These are phyloP conservation scores for Dichomitus squalens DNA, from an alignment of 1,284 basidiomycete species.

Conservation along the genomic window DNA sequence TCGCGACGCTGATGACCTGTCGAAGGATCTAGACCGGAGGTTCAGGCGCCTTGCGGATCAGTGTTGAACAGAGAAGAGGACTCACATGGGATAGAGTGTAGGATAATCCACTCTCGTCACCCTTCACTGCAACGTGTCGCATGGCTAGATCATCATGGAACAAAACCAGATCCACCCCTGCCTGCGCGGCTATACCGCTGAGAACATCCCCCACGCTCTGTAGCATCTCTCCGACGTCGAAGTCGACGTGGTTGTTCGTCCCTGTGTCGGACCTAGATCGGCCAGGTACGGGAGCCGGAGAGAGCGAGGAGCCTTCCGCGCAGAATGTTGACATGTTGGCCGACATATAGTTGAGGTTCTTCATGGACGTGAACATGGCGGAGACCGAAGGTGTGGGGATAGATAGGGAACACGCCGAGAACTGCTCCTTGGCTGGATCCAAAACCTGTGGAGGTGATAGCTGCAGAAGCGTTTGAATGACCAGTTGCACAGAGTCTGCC, in stretches of 20 bases:
- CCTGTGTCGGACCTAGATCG: constrained; percentile 8
- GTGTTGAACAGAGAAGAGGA: constrained; percentile 20
- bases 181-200: constrained; percentile 81
- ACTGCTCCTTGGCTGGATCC: constrained; percentile 89
- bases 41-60: constrained; percentile 19
- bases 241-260: constrained; percentile 38
- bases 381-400: constrained; percentile 85
- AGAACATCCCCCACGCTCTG: constrained; percentile 84
- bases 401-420: constrained; percentile 83
- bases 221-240: constrained; percentile 73
- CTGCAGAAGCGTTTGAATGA: constrained; percentile 87
- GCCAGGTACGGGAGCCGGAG: constrained; percentile 8
- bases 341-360: constrained; percentile 88
- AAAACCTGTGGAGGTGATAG: constrained; percentile 87
- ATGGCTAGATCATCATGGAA: constrained; percentile 86
- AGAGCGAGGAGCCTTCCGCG: constrained; percentile 18
- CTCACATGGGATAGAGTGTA: constrained; percentile 85
- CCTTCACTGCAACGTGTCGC: constrained; percentile 82
- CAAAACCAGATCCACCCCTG: constrained; percentile 84
- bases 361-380: constrained; percentile 88
- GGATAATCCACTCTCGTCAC: constrained; percentile 82
- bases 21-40: constrained; percentile 67
- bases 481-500: constrained; percentile 85
- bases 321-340: constrained; percentile 62
- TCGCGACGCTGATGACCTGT: constrained; percentile 75